A percentile compares a stretch with the other conserved stretches of the same genome.
Conservation (phyloP, 2,329 filamentous ascomycete species). For the Fusarium sp. region DNA sequence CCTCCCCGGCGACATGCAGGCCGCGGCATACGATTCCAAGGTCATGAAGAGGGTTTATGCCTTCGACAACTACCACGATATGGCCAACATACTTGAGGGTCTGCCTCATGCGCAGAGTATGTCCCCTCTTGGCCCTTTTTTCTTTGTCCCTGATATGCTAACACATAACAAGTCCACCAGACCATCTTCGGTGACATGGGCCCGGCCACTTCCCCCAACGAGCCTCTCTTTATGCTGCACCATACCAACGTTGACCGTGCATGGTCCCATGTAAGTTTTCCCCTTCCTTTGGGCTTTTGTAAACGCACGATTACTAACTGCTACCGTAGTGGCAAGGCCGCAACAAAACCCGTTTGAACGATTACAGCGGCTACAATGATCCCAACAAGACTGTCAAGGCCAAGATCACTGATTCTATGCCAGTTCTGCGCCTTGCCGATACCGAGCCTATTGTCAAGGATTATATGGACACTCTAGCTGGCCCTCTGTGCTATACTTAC, state of each 20-base stretch:
- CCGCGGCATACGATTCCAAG: conserved; percentile 7
- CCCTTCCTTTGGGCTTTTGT: accelerated
- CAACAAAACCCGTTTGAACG: conserved; percentile 10
- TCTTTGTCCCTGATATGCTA: background rate
- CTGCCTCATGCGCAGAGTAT: conserved; percentile 25
- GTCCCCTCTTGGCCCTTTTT: accelerated
- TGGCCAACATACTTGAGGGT: conserved; percentile 15
- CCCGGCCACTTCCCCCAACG: conserved; percentile 43
- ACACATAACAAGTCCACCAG: conserved; percentile 7
- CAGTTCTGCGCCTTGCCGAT: conserved; percentile 1
- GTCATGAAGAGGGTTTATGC: conserved; percentile 20
- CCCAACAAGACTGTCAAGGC: background rate
- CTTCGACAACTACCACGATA: conserved; percentile 12
- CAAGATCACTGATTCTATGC: background rate
- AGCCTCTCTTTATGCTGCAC: conserved; percentile 47
- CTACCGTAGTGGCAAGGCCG: conserved; percentile 14
- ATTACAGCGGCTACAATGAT: conserved; percentile 10
- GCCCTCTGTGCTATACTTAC: conserved; percentile 28
- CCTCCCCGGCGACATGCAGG: conserved; percentile 21
- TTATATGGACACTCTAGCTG: conserved; percentile 20
- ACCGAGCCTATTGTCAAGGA: conserved; percentile 14
- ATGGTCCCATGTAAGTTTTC: conserved; percentile 17
- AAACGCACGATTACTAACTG: background rate
- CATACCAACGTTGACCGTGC: conserved; percentile 45
- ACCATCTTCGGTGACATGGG: conserved; percentile 43